These are phyloP conservation scores for Scheffersomyces parashehatae DNA, from an alignment of 1,139 yeast genomes.

Conservation along the genomic window DNA sequence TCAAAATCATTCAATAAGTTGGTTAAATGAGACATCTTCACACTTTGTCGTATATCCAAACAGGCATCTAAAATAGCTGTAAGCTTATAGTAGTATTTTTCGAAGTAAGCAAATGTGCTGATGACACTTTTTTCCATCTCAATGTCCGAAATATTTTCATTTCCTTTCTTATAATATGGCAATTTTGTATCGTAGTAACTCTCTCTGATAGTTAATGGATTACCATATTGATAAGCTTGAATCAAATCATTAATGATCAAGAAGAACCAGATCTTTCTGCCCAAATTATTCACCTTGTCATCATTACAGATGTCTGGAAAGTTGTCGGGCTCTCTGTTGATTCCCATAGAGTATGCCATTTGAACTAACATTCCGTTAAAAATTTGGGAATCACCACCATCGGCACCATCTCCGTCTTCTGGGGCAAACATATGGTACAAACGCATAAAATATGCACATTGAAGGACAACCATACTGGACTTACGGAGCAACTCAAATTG, in stretches of 20 bases:
- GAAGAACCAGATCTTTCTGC: slow-evolving; percentile 37
- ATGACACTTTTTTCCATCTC: slow-evolving; percentile 30
- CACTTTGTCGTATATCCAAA: slow-evolving; percentile 21
- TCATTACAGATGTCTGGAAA: slow-evolving; percentile 22
- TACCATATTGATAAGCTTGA: slow-evolving; percentile 40
- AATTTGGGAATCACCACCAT: slow-evolving; percentile 44
- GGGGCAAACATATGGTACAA: slow-evolving; percentile 46
- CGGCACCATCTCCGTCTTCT: slow-evolving; percentile 53
- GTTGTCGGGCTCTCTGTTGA: slow-evolving; percentile 44
- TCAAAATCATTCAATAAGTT: slow-evolving; percentile 31
- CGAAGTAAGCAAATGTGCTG: slow-evolving; percentile 24
- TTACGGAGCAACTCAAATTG: slow-evolving; percentile 51
- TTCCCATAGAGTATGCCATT: slow-evolving; percentile 47
- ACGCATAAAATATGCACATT: slow-evolving; percentile 41
- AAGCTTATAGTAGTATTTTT: slow-evolving; percentile 21
- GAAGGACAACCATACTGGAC: slow-evolving; percentile 51
- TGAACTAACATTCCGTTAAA: slow-evolving; percentile 39
- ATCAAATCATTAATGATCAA: slow-evolving; percentile 37
- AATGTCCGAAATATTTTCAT: slow-evolving; percentile 30
- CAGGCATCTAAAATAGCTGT: slow-evolving; percentile 23
- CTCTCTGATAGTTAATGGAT: slow-evolving; percentile 29
- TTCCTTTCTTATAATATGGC: slow-evolving; percentile 18
- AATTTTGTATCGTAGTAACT: slow-evolving; percentile 32
- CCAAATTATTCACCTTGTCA: slow-evolving; percentile 27
- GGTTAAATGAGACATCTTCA: slow-evolving; percentile 23